phyloP scores from a whole-genome alignment of 768 basidiomycete genomes.

The Leccinum obscurum region DNA sequence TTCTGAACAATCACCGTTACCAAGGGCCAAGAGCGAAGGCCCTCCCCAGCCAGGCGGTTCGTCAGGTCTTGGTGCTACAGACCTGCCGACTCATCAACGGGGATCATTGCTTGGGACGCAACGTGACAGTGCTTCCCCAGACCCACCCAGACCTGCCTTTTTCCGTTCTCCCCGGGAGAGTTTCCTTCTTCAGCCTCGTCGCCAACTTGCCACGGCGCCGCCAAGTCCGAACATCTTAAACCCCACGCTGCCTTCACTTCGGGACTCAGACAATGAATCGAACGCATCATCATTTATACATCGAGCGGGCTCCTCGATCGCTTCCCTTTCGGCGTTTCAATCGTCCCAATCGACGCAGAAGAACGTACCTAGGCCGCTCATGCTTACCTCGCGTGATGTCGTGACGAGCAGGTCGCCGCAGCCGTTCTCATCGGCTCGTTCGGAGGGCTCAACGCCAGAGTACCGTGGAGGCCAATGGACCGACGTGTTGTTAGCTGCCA shows the following conservation, averaged over 20 bases:
- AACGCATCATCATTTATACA: conserved; percentile 32
- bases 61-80: conserved; percentile 6
- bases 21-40: conserved; percentile 26
- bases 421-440: conserved; percentile 33
- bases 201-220: conserved; percentile 30
- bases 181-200: conserved; percentile 40
- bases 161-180: conserved; percentile 62
- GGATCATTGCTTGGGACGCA: conserved; percentile 43
- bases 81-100: conserved; percentile 28
- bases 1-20: conserved; percentile 13
- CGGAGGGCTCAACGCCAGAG: conserved; percentile 38
- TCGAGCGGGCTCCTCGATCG: conserved; percentile 40
- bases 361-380: conserved; percentile 62
- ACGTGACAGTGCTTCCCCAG: conserved; percentile 37
- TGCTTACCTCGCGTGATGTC: conserved; percentile 54
- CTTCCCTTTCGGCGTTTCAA: conserved; percentile 45
- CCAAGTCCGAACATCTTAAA: conserved; percentile 30
- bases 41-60: conserved; percentile 15
- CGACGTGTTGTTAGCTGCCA: conserved; percentile 42
- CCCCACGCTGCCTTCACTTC: conserved; percentile 6
- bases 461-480: conserved; percentile 45
- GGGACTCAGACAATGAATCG: conserved; percentile 24
- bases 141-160: conserved; percentile 57
- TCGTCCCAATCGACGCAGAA: conserved; percentile 40
- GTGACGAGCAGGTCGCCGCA: conserved; percentile 32